Conservation (phyloP, 371 early-diverging fungal genomes). For the Dichotomocladium elegans region DNA sequence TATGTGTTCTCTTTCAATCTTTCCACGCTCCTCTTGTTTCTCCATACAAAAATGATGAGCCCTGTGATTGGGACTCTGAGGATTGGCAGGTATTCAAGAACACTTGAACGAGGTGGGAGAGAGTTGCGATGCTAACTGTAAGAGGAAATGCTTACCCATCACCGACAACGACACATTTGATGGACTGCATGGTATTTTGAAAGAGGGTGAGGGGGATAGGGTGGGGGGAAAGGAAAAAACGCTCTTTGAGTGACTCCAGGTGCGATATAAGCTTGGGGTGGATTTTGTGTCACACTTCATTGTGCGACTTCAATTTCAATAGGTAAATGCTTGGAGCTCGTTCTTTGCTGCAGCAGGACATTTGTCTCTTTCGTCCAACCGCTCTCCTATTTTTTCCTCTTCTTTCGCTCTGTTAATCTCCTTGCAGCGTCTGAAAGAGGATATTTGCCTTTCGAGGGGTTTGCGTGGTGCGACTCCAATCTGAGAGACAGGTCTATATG, state of each 20-base stretch:
- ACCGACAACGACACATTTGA: constrained; percentile 98
- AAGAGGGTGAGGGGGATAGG: constrained; percentile 1
- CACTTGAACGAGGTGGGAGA: neutral
- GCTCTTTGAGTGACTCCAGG: too few relatives aligned
- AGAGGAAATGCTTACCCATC: constrained; percentile 73
- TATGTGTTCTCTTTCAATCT: too few relatives aligned
- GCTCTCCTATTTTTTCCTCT: too few relatives aligned
- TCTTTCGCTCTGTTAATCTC: too few relatives aligned
- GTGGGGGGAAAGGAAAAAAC: neutral
- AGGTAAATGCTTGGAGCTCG: neutral
- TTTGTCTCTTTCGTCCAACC: too few relatives aligned
- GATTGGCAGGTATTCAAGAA: neutral
- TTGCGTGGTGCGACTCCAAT: too few relatives aligned
- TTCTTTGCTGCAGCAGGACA: too few relatives aligned
- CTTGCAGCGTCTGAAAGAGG: too few relatives aligned
- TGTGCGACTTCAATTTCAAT: neutral
- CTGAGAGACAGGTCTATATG: too few relatives aligned
- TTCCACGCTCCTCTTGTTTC: too few relatives aligned
- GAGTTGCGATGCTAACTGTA: neutral
- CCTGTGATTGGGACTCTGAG: constrained; percentile 4
- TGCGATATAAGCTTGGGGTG: neutral
- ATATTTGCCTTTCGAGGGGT: too few relatives aligned
- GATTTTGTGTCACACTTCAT: neutral
- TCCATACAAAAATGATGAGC: too few relatives aligned
- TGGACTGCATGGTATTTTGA: constrained; percentile 79